Conservation (phyloP, 768 basidiomycete species). For the Pleurotus sapidus region DNA sequence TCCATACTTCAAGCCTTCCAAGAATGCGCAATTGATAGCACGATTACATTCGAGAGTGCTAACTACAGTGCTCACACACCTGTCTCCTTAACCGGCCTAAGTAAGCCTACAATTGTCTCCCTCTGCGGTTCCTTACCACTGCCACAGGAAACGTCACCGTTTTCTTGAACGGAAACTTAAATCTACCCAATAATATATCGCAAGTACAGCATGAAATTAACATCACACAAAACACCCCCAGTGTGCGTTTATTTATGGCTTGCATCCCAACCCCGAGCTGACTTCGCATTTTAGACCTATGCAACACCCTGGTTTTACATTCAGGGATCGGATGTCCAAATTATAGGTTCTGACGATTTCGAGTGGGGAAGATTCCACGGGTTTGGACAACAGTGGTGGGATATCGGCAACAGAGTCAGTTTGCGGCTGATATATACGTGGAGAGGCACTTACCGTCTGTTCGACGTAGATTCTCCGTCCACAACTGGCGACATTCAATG, state of each 20-base stretch:
- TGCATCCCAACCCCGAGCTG: neutral
- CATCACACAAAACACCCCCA: constrained; percentile 31
- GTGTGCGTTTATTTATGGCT: constrained; percentile 20
- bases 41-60: constrained; percentile 29
- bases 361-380: constrained; percentile 42
- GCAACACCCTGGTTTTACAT: constrained; percentile 47
- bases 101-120: constrained; percentile 15
- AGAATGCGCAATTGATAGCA: constrained; percentile 28
- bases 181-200: constrained; percentile 40
- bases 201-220: constrained; percentile 38
- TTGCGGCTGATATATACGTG: neutral
- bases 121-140: neutral
- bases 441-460: neutral
- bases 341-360: constrained; percentile 36
- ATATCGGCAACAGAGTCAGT: constrained; percentile 37
- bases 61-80: constrained; percentile 37
- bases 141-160: constrained; percentile 38
- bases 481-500: constrained; percentile 46
- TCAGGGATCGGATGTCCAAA: constrained; percentile 34
- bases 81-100: constrained; percentile 27
- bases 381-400: constrained; percentile 51
- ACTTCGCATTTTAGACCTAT: constrained; percentile 26
- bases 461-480: constrained; percentile 33
- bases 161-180: constrained; percentile 38
- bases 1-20: constrained; percentile 32